These are phyloP conservation scores for Enterocytospora artemiae DNA, from an alignment of 371 early-diverging fungal genomes.

Conservation along the genomic window DNA sequence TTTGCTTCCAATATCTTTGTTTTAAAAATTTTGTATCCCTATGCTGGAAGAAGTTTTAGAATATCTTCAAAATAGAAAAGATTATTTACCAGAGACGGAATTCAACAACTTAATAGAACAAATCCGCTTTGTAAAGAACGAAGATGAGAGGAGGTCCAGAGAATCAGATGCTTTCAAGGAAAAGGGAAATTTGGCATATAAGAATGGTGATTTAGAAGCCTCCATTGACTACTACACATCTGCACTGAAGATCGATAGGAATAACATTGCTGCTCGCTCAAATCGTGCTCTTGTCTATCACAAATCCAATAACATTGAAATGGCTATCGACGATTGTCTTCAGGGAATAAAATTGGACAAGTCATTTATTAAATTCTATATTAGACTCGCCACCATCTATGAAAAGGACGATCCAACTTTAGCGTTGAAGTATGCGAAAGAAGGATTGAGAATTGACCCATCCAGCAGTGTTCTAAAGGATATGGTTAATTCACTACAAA, in stretches of 20 bases:
- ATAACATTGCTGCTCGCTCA: conserved; percentile 74
- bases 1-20: too few species aligned
- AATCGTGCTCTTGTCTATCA: conserved; percentile 88
- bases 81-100: too few species aligned
- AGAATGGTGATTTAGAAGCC: conserved; percentile 74
- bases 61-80: too few species aligned
- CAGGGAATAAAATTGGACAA: conserved; percentile 72
- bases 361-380: conserved; percentile 79
- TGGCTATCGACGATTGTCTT: conserved; percentile 84
- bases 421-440: conserved; percentile 6
- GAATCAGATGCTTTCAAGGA: conserved; percentile 65
- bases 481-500: background rate
- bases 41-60: too few species aligned
- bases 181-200: conserved; percentile 76
- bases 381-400: conserved; percentile 62
- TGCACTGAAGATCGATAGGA: conserved; percentile 74
- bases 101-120: too few species aligned
- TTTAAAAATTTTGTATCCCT: too few species aligned
- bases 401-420: conserved; percentile 14
- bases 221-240: conserved; percentile 74
- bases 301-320: conserved; percentile 78
- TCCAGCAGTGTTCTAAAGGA: conserved; percentile 1
- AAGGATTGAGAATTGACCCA: conserved; percentile 22
- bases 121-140: too few species aligned
- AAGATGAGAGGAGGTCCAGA: too few species aligned